These are phyloP conservation scores for Tulasnella sp. DNA, from an alignment of 768 basidiomycete genomes.

Conservation along the genomic window DNA sequence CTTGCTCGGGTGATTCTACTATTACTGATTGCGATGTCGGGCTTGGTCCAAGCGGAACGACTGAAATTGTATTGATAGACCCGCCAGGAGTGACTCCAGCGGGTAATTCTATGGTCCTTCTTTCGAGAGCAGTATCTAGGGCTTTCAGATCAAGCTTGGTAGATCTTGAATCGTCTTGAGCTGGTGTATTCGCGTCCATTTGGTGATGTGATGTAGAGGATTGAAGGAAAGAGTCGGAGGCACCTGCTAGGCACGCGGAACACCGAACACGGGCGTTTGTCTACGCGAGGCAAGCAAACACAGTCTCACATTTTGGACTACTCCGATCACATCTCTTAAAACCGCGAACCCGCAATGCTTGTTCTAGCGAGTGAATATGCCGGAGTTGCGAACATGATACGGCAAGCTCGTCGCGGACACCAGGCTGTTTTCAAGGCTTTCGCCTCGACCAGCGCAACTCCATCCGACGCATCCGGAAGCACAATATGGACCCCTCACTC, in stretches of 20 bases:
- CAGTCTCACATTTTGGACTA: conserved; percentile 12
- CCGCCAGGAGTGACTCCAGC: conserved; percentile 16
- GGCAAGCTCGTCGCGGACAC: neutral
- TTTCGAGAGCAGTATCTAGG: conserved; percentile 7
- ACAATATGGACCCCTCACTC: conserved; percentile 72
- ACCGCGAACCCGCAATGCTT: neutral
- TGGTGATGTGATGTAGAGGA: neutral
- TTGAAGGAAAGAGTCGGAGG: conserved; percentile 13
- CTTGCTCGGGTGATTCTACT: conserved; percentile 9
- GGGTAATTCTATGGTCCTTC: conserved; percentile 9
- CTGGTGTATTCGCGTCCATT: neutral
- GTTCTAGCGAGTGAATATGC: neutral
- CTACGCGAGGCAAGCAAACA: neutral
- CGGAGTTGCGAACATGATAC: neutral
- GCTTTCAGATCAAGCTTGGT: conserved; percentile 15
- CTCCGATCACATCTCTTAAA: neutral
- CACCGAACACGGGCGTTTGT: conserved; percentile 11
- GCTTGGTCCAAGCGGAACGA: conserved; percentile 5
- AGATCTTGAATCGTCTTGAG: neutral
- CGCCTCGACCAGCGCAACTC: neutral
- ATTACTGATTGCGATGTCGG: conserved; percentile 1
- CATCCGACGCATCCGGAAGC: conserved; percentile 21
- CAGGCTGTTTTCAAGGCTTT: neutral
- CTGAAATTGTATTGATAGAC: conserved; percentile 14
- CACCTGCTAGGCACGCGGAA: conserved; percentile 9